These are phyloP conservation scores for Neoboletus subvelutipes DNA, from an alignment of 768 basidiomycete species.

Conservation along the genomic window DNA sequence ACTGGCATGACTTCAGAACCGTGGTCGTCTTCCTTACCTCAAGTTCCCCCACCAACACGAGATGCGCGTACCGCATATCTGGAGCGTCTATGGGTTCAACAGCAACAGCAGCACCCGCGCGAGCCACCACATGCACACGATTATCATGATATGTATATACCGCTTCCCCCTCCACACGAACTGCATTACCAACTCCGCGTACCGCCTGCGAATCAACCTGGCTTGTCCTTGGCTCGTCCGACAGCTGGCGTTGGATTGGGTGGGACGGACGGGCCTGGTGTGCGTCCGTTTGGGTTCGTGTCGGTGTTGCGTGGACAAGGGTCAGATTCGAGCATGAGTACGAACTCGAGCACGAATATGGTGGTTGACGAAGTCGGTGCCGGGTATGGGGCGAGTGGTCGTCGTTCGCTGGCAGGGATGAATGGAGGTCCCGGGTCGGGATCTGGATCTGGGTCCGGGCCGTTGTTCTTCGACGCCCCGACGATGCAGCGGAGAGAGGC, in stretches of 20 bases:
- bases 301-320: slow-evolving; percentile 18
- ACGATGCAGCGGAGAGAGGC: slow-evolving; percentile 12
- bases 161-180: slow-evolving; percentile 5
- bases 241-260: background rate
- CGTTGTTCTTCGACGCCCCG: slow-evolving; percentile 14
- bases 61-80: slow-evolving; percentile 9
- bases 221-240: slow-evolving; percentile 4
- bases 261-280: slow-evolving; percentile 11
- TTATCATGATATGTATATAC: background rate
- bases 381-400: background rate
- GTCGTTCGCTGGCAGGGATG: slow-evolving; percentile 3
- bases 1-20: background rate
- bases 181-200: slow-evolving; percentile 5
- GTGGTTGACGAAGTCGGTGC: slow-evolving; percentile 10
- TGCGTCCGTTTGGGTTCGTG: slow-evolving; percentile 16
- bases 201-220: slow-evolving; percentile 12
- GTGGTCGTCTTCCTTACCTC: slow-evolving; percentile 5
- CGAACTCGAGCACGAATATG: slow-evolving; percentile 14
- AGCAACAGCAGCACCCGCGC: slow-evolving; percentile 12
- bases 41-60: background rate
- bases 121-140: slow-evolving; percentile 4
- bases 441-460: background rate
- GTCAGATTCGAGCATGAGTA: slow-evolving; percentile 15
- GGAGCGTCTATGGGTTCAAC: slow-evolving; percentile 18
- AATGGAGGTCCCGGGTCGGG: background rate